Conservation (phyloP, 78 protist genomes). For the Monocercomonoides exilis region DNA sequence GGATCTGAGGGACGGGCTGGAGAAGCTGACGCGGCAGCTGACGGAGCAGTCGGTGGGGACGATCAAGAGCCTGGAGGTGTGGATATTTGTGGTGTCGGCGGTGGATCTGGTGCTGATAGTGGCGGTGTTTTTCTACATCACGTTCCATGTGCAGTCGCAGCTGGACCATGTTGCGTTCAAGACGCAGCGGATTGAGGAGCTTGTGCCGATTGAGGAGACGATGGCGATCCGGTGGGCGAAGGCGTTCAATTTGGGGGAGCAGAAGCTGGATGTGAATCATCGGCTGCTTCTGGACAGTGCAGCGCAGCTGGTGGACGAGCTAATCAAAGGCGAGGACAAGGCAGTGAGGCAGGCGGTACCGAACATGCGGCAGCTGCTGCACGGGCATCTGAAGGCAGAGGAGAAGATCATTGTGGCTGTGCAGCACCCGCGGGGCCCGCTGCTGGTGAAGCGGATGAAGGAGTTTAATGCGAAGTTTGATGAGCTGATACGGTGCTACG, state of each 20-base stretch:
- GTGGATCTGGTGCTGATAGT: not conserved
- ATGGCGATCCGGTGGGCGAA: not conserved
- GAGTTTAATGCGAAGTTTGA: not conserved
- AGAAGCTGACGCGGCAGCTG: not conserved
- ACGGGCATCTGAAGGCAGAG: not conserved
- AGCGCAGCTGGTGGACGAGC: not conserved
- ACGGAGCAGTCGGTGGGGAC: not conserved
- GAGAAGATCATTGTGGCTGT: not conserved
- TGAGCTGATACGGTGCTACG: not conserved
- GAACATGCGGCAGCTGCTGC: not conserved
- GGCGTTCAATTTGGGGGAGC: not conserved
- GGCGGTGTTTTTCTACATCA: not conserved
- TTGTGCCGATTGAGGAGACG: not conserved
- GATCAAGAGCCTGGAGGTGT: not conserved
- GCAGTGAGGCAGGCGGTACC: not conserved
- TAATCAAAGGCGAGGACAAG: not conserved
- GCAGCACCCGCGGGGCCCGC: not conserved
- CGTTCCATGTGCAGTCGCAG: not conserved
- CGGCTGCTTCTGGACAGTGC: not conserved
- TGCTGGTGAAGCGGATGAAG: not conserved
- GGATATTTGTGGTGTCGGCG: not conserved
- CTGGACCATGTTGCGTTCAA: not conserved
- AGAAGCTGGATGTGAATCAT: not conserved
- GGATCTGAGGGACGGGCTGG: not conserved
- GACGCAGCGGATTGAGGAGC: not conserved